phyloP scores from a whole-genome alignment of 2,329 filamentous ascomycete species.

The Apiospora phragmitis region DNA sequence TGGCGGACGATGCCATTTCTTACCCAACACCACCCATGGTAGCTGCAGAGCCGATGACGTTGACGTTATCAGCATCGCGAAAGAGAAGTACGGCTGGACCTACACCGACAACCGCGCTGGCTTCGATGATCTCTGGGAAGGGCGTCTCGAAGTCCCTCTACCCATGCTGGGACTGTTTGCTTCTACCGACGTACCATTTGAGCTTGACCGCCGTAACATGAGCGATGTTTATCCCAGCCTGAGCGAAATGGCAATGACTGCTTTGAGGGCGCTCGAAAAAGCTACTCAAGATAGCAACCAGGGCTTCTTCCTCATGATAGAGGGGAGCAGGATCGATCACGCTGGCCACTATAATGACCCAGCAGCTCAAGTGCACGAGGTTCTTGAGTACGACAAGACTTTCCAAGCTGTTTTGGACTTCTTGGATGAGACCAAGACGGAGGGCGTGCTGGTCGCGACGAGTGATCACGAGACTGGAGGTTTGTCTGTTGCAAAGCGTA shows the following conservation, averaged over 20 bases:
- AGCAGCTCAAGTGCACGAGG: conserved; percentile 83
- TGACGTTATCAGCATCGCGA: conserved; percentile 74
- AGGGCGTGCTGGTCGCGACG: conserved; percentile 82
- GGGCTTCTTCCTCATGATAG: conserved; percentile 98
- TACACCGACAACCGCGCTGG: conserved; percentile 72
- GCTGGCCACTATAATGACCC: conserved; percentile 86
- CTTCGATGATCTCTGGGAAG: conserved; percentile 73
- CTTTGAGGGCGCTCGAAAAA: conserved; percentile 74
- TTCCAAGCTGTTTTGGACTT: conserved; percentile 86
- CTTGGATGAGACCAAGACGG: conserved; percentile 69
- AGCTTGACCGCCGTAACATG: conserved; percentile 83
- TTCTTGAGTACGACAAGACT: conserved; percentile 89
- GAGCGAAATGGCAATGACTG: conserved; percentile 86
- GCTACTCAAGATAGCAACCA: conserved; percentile 83
- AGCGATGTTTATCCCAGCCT: conserved; percentile 82
- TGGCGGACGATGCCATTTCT: conserved; percentile 89
- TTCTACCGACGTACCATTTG: conserved; percentile 80
- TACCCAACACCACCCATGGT: conserved; percentile 77
- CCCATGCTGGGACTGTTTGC: conserved; percentile 89
- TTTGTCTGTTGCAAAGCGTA: conserved; percentile 76
- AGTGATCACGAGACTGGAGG: conserved; percentile 97
- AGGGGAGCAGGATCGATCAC: conserved; percentile 94
- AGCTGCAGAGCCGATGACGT: conserved; percentile 79
- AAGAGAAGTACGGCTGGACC: conserved; percentile 74
- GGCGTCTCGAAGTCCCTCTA: conserved; percentile 65